A percentile compares a stretch with the other conserved stretches of the same genome.
phyloP scores from a whole-genome alignment of 805 yeast species.

The Clavispora santaluciae region DNA sequence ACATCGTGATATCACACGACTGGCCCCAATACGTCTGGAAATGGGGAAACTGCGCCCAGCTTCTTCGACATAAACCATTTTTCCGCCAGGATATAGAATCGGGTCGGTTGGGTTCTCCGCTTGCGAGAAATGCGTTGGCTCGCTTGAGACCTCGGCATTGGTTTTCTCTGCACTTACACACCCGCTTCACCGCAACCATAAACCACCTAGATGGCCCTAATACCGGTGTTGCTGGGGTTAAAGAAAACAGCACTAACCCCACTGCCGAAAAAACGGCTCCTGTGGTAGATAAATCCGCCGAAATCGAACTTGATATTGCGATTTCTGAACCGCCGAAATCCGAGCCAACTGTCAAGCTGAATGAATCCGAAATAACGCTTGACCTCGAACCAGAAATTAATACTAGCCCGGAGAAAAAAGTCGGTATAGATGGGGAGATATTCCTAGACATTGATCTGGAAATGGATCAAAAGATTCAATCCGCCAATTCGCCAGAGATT shows the following conservation, averaged over 20 bases:
- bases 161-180: conserved; percentile 91
- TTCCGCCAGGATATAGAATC: conserved; percentile 59
- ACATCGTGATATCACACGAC: conserved; percentile 77
- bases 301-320: conserved; percentile 7
- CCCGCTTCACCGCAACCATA: conserved; percentile 56
- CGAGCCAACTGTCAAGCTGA: too few relatives aligned
- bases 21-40: conserved; percentile 85
- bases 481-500: conserved; percentile 30
- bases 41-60: conserved; percentile 50
- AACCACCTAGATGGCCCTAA: conserved; percentile 22
- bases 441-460: conserved; percentile 1
- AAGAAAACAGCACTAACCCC: not conserved
- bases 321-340: not conserved
- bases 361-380: not conserved
- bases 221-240: not conserved
- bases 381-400: not conserved
- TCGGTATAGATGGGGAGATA: too few relatives aligned
- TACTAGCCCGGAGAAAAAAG: not conserved
- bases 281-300: not conserved
- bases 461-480: conserved; percentile 2
- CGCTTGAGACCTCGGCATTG: conserved; percentile 62
- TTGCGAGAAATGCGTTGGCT: conserved; percentile 51
- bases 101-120: conserved; percentile 68
- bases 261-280: not conserved
- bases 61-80: conserved; percentile 60